Evolutionary conservation across 2,329 filamentous ascomycete genomes (phyloP).

Genomic region (Tetracladium maxilliforme): DNA sequence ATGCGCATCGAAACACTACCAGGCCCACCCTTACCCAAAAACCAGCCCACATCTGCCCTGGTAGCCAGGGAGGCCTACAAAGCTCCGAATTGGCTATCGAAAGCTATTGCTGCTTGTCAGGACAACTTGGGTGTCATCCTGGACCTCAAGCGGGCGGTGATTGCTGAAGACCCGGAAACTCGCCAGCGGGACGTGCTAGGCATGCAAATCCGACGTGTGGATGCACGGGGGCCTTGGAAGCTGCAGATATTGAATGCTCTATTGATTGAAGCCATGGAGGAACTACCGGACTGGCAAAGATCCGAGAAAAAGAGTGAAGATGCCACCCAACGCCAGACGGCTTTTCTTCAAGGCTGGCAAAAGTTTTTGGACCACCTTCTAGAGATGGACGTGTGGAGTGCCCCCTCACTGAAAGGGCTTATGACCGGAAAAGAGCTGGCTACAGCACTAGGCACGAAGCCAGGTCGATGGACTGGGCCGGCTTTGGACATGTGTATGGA

Average conservation of each 20-base stretch:
- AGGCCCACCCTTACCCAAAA: conserved; percentile 25
- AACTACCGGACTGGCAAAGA: conserved; percentile 2
- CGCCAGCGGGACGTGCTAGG: conserved; percentile 49
- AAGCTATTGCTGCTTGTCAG: conserved; percentile 50
- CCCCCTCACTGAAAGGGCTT: conserved; percentile 41
- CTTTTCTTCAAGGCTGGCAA: conserved; percentile 34
- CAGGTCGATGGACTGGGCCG: conserved; percentile 71
- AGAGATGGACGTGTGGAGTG: conserved; percentile 40
- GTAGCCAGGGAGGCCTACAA: conserved; percentile 68
- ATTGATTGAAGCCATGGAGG: conserved; percentile 42
- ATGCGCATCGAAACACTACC: conserved; percentile 29
- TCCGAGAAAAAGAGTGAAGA: conserved; percentile 6
- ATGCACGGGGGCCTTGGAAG: conserved; percentile 48
- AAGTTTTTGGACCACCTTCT: conserved; percentile 38
- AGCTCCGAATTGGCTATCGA: conserved; percentile 59
- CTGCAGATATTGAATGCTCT: conserved; percentile 55
- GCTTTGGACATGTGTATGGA: conserved; percentile 69
- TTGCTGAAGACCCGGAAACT: conserved; percentile 26
- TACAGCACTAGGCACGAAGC: conserved; percentile 50
- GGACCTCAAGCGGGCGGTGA: conserved; percentile 38
- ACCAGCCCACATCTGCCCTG: conserved; percentile 40
- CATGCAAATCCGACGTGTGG: conserved; percentile 63
- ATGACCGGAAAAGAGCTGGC: conserved; percentile 66
- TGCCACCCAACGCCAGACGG: conserved; percentile 22
- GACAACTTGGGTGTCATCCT: conserved; percentile 50